These are phyloP conservation scores for Inonotus hispidus DNA, from an alignment of 1,284 basidiomycete species.

Conservation along the genomic window DNA sequence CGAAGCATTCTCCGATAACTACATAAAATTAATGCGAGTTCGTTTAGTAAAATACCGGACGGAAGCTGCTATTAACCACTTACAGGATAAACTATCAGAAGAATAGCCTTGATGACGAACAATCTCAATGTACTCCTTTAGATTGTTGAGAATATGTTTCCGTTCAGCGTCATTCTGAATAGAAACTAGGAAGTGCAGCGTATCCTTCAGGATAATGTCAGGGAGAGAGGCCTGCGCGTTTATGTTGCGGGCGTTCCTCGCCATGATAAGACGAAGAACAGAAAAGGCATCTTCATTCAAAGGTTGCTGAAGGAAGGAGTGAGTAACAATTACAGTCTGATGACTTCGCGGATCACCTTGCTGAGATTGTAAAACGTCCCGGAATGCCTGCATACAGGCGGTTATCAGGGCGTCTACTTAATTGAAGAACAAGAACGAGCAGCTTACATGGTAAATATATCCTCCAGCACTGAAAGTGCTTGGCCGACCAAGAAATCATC, in stretches of 20 bases:
- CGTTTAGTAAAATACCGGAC: background rate
- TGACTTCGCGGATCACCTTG: constrained; percentile 36
- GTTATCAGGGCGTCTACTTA: background rate
- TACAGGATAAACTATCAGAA: constrained; percentile 49
- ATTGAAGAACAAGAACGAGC: background rate
- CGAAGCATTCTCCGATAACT: constrained; percentile 55
- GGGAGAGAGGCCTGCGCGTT: constrained; percentile 28
- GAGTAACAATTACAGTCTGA: background rate
- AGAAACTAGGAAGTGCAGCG: constrained; percentile 42
- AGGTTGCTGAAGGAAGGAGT: background rate
- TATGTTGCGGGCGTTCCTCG: constrained; percentile 11
- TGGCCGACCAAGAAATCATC: constrained; percentile 57
- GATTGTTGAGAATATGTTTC: constrained; percentile 44
- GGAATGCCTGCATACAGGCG: constrained; percentile 21
- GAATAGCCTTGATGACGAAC: constrained; percentile 50
- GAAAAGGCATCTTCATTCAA: constrained; percentile 2
- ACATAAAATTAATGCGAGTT: constrained; percentile 8
- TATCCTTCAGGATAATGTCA: constrained; percentile 52
- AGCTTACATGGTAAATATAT: constrained; percentile 42
- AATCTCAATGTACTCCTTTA: constrained; percentile 45
- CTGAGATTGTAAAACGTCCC: constrained; percentile 50
- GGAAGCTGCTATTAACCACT: constrained; percentile 22
- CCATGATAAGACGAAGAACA: constrained; percentile 15
- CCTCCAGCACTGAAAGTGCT: constrained; percentile 48
- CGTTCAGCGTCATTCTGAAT: constrained; percentile 45